Base-by-base conservation (phyloP, 805 yeast genomes). In the Clavispora phyllophila region DNA sequence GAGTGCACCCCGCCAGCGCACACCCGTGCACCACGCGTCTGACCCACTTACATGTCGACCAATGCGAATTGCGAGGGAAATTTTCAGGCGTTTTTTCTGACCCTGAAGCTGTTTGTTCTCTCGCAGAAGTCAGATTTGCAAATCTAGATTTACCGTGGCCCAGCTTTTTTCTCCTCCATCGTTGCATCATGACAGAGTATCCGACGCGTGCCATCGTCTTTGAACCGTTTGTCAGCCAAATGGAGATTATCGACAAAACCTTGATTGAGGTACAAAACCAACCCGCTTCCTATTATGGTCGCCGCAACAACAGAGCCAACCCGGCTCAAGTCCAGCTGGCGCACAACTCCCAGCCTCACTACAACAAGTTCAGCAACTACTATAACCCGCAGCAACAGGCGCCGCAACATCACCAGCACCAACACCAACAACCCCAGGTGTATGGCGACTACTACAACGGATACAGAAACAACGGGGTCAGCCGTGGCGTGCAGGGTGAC, bases 171-270 rank as follows among this genome's bases (percentile, higher is more conserved):
- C 12, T 29, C 19, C 8, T 3, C 5, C 23, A 22, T 17, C 13
- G 13, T 9, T 29, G 19, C 20, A 25, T 19, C 40, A 37, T 37
- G 40, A 17, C 28, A 14, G 40, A 27, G 26, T 43, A 43, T 43
- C 63, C 67, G 25, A 52, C 53, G 38, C 58, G 71, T 26, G 38
- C 47, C 34, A 43, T 65, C 32, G 40, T 47, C 17, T 41, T 51
- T 31, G 69, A 62, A 51, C 58, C 70, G 40, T 68, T 68, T 53
- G 60, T 55, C 18, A 48, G 51, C 46, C 73, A 68, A 47, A 33
- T 58, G 37, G 72, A 65, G 34, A 35, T 55, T 25, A 59, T 68
- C 36, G 63, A 61, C 36, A 63, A 56, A 44, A 55, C 60, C 24
- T 46, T 57, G 47, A 52, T 63, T 39, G 73, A 67, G 45, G 53